phyloP scores from a whole-genome alignment of 192 early-diverging fungal genomes.

The Linnemannia zychae region DNA sequence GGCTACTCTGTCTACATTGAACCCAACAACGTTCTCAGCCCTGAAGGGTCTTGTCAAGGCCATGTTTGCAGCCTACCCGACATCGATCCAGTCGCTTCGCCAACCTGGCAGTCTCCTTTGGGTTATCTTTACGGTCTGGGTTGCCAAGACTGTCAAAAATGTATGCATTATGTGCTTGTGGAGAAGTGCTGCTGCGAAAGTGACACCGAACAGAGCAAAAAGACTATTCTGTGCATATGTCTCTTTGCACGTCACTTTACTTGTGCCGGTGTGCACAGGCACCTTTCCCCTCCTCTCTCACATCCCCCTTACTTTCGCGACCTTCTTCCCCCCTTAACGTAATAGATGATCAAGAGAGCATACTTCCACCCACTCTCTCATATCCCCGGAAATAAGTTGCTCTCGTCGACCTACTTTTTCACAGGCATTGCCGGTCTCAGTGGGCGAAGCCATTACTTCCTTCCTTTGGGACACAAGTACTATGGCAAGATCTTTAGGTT shows the following conservation, averaged over 20 bases:
- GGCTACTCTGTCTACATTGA: not conserved
- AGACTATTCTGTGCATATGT: not conserved
- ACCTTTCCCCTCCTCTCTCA: not conserved
- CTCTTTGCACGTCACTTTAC: not conserved
- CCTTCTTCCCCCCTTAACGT: not conserved
- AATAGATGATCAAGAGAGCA: slow-evolving; percentile 33
- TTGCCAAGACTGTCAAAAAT: slow-evolving; percentile 14
- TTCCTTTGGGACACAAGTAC: slow-evolving; percentile 36
- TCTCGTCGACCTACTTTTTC: slow-evolving; percentile 26
- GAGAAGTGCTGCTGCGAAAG: not conserved
- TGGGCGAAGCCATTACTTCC: slow-evolving; percentile 19
- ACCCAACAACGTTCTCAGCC: not conserved
- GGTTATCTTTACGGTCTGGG: slow-evolving; percentile 14
- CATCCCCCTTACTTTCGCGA: not conserved
- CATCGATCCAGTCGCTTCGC: not conserved
- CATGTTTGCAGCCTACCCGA: slow-evolving; percentile 11
- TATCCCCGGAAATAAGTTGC: slow-evolving; percentile 35
- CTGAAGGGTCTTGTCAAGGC: not conserved
- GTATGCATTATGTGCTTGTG: slow-evolving; percentile 6
- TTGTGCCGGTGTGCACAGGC: not conserved
- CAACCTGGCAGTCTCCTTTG: slow-evolving; percentile 10
- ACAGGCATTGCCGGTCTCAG: slow-evolving; percentile 1
- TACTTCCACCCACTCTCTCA: slow-evolving; percentile 40
- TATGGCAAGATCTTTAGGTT: slow-evolving; percentile 59
- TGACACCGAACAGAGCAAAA: not conserved